phyloP scores from a whole-genome alignment of 2,329 filamentous ascomycete species.

The Plenodomus biglobosus region DNA sequence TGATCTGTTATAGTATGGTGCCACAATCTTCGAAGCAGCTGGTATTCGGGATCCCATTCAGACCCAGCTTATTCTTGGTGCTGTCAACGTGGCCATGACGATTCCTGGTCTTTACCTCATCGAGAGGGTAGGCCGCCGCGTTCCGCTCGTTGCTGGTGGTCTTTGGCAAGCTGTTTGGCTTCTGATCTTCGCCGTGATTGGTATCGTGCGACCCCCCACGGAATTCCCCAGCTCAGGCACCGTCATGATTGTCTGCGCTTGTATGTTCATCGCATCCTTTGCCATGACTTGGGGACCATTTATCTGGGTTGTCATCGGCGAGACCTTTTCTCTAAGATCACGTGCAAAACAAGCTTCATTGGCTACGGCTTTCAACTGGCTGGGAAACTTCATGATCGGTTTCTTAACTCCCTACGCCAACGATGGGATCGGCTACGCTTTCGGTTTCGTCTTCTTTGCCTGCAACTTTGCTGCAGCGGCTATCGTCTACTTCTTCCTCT shows the following conservation, averaged over 20 bases:
- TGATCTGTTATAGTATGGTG: constrained; percentile 56
- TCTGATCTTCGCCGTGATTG: constrained; percentile 56
- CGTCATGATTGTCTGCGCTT: constrained; percentile 71
- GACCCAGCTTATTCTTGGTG: constrained; percentile 46
- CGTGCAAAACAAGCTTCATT: constrained; percentile 41
- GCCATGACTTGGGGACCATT: constrained; percentile 66
- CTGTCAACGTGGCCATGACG: constrained; percentile 68
- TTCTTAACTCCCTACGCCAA: constrained; percentile 42
- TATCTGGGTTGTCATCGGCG: constrained; percentile 50
- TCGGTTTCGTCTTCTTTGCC: constrained; percentile 42
- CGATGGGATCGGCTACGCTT: constrained; percentile 36
- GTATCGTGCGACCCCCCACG: constrained; percentile 45
- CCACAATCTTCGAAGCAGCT: constrained; percentile 66
- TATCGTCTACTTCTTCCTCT: constrained; percentile 41
- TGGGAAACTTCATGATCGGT: constrained; percentile 44
- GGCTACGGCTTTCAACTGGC: constrained; percentile 39
- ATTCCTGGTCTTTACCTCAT: constrained; percentile 69
- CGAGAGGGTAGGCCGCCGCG: constrained; percentile 67
- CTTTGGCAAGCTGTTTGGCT: constrained; percentile 69
- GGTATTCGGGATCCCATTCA: constrained; percentile 65
- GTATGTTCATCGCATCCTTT: constrained; percentile 74
- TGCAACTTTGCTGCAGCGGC: constrained; percentile 36
- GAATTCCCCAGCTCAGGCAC: constrained; percentile 56
- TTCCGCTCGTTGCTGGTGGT: constrained; percentile 65
- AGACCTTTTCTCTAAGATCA: constrained; percentile 37